Evolutionary conservation across 768 basidiomycete genomes (phyloP), one percentile per base, ranked within the genome.

Genomic region (Coprinopsis strossmayeri): DNA sequence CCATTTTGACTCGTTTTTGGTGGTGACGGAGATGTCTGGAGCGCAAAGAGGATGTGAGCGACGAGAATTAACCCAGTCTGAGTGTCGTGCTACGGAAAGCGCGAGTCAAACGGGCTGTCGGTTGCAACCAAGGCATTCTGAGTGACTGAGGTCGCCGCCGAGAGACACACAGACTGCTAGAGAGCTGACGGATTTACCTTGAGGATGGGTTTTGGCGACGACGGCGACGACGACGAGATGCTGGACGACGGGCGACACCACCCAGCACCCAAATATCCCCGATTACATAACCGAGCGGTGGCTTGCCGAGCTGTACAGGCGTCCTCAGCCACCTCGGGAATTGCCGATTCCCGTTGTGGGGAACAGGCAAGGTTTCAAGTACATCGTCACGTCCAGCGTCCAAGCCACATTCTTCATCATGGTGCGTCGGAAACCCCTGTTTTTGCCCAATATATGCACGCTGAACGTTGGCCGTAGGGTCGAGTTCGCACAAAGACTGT

Each of bases 401-500:
- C 44, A 57, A 56, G 59, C 51, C 50, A 54, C 60, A 62, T 59
- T 63, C 53, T 59, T 57, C 72, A 77, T 61, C 56, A 84, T 84
- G 82, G 82, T 82, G 61, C 18, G 70, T 52, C 17, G 4, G 20
- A 15, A 47, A 5, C 47, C 51, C 13, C 21, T 26, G 40, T 5
- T 21, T 24, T 35, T 18, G n/a, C 17, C n/a, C 38, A 1, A 20
- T 2, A 56, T n/a, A 49, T 49, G 49, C 48, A 15, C 54, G 48
- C 56, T 60, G 39, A 61, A 9, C 11, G 45, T 17, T 46, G 53
- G 20, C 32, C 17, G 1, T 66, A 97, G 96, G 96, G 96, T 69
- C 93, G 96, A 64, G 95, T 99, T 74, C 90, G 96, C 67, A 99
- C 96, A 63, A 99, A 99, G 78, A 99, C 96, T 57, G 95, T 94